Evolutionary conservation across 177 flowering plant genomes (phyloP).

Genomic region (Vitis hybrid): DNA sequence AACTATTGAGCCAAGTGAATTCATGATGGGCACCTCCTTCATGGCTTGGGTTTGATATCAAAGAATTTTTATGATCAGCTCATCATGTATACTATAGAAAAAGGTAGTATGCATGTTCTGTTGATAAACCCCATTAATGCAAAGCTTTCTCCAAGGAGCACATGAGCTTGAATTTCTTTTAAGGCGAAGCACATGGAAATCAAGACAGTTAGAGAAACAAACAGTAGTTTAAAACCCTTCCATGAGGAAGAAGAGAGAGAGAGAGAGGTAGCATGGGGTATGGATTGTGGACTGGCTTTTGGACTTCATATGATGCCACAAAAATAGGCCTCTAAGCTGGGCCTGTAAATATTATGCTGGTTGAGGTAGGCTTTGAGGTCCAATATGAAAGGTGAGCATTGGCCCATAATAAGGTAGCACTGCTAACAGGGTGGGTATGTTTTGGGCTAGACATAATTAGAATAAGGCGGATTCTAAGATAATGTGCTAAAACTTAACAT

Average conservation of each 20-base stretch:
- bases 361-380: too few relatives aligned
- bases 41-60: neutral
- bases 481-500: too few relatives aligned
- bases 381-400: too few relatives aligned
- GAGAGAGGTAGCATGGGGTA: too few relatives aligned
- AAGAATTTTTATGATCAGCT: neutral
- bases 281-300: neutral
- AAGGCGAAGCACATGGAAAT: constrained; percentile 15
- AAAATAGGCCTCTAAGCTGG: neutral
- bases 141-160: constrained; percentile 26
- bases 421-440: too few relatives aligned
- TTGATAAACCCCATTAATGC: constrained; percentile 4
- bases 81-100: neutral
- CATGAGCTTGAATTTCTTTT: constrained; percentile 10
- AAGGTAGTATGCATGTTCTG: constrained; percentile 13
- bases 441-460: too few relatives aligned
- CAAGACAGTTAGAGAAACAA: neutral
- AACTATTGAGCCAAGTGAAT: too few relatives aligned
- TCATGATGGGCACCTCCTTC: too few relatives aligned
- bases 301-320: neutral
- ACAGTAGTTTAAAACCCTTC: neutral
- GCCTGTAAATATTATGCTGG: too few relatives aligned
- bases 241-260: neutral
- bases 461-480: too few relatives aligned
- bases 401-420: too few relatives aligned